phyloP scores from a whole-genome alignment of 352 stramenopile genomes.

The Globisporangium rhizosaccharum region DNA sequence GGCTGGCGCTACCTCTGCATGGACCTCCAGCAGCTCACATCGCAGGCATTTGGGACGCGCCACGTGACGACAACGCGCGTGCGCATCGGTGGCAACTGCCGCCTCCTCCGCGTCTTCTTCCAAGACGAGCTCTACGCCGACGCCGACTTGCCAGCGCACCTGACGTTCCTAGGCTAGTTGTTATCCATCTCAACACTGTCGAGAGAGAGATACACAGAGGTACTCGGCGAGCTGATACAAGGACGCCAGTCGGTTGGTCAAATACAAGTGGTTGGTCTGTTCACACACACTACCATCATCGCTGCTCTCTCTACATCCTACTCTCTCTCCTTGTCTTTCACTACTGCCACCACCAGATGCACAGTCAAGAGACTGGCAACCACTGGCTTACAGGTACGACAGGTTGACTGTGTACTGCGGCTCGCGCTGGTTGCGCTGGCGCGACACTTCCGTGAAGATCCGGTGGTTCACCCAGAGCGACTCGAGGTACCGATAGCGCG shows the following conservation, averaged over 20 bases:
- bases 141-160: conserved; percentile 48
- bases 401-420: conserved; percentile 85
- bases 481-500: conserved; percentile 69
- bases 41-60: conserved; percentile 60
- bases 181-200: neutral
- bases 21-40: conserved; percentile 66
- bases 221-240: no score
- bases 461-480: conserved; percentile 81
- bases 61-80: conserved; percentile 71
- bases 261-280: no score
- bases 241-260: no score
- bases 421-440: conserved; percentile 82
- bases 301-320: no score
- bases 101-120: conserved; percentile 73
- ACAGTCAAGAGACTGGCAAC: no score
- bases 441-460: conserved; percentile 82
- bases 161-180: conserved; percentile 55
- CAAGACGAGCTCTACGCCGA: conserved; percentile 76
- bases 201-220: no score
- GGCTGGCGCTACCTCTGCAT: conserved; percentile 76
- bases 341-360: no score
- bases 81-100: conserved; percentile 54
- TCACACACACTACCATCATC: no score
- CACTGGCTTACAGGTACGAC: conserved; percentile 61
- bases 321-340: neutral